A percentile compares a stretch with the other conserved stretches of the same genome.
Conservation (phyloP, 2,329 filamentous ascomycete species). For the Colletotrichum incanum region DNA sequence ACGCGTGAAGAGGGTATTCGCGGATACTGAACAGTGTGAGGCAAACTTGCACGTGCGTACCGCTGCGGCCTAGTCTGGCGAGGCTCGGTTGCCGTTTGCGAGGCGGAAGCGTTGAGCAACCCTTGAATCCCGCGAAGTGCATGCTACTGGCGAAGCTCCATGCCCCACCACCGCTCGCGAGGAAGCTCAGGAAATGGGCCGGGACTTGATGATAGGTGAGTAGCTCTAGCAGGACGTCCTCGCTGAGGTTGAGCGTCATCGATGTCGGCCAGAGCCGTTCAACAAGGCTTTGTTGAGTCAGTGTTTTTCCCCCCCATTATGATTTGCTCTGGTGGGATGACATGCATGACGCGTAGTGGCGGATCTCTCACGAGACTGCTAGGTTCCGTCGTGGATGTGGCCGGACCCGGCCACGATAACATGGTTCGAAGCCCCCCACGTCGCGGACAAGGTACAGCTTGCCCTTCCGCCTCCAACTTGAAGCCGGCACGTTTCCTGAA, state of each 20-base stretch:
- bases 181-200: constrained; percentile 14
- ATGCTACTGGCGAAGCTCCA: constrained; percentile 34
- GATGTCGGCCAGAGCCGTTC: constrained; percentile 28
- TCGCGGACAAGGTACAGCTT: constrained; percentile 13
- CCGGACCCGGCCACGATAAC: constrained; percentile 14
- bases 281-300: constrained; percentile 9
- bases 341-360: constrained; percentile 29
- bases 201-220: constrained; percentile 35
- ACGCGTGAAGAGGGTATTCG: constrained; percentile 16
- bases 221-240: constrained; percentile 24
- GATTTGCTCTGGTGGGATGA: not conserved
- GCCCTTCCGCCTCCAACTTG: not conserved
- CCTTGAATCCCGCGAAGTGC: constrained; percentile 22
- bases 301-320: not conserved
- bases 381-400: not conserved
- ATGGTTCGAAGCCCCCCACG: constrained; percentile 18
- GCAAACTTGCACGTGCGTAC: constrained; percentile 26
- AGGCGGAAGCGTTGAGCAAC: not conserved
- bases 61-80: constrained; percentile 23
- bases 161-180: constrained; percentile 18
- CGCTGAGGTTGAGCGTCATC: constrained; percentile 25
- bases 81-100: not conserved
- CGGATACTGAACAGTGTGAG: constrained; percentile 29
- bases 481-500: not conserved
- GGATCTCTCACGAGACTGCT: constrained; percentile 10